Evolutionary conservation across 257 asterid species (phyloP), one percentile per base, ranked within the genome.

Genomic region (Thymus quinquecostatus): DNA sequence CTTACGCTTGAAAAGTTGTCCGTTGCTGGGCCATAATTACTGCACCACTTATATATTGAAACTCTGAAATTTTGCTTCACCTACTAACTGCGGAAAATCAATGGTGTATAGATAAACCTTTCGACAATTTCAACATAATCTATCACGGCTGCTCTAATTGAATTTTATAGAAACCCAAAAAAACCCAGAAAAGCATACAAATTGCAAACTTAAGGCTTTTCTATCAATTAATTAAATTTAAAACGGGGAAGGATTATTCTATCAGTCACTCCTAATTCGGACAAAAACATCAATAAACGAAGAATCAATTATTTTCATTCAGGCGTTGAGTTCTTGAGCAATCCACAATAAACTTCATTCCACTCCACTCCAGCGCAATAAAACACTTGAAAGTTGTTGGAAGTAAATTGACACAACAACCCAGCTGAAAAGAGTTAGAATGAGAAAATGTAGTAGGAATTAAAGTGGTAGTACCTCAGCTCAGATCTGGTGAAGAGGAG

Each of bases 401-500:
- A 13, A n/a, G 45, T 14, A 53, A 60, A 55, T 40, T 36, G 7
- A 53, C 41, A 68, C n/a, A 61, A 36, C 75, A 32, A 69, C 64
- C 28, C 34, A 56, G 54, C 29, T 56, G 62, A 57, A 61, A 34
- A 62, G 21, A 21, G 21, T 21, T 21, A 21, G 21, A 21, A 21
- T 21, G 21, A 21, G 21, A 21, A 60, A 63, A 77, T 73, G 76
- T 10, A 47, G 36, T 30, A 56, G 6, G n/a, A 60, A 49, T 60
- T 29, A 3, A 27, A 53, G 75, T 27, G 33, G 1, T 3, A 45
- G 8, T 68, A 80, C 87, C 84, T 80, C 40, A 14, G 49, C 27
- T 48, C 68, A 85, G 90, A 85, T 85, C 90, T 81, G 84, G 65
- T 29, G 40, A 58, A 73, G 83, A 14, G 29, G 68, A 78, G 75